Evolutionary conservation across 352 stramenopile genomes (phyloP).

Genomic region (Globisporangium parvum): DNA sequence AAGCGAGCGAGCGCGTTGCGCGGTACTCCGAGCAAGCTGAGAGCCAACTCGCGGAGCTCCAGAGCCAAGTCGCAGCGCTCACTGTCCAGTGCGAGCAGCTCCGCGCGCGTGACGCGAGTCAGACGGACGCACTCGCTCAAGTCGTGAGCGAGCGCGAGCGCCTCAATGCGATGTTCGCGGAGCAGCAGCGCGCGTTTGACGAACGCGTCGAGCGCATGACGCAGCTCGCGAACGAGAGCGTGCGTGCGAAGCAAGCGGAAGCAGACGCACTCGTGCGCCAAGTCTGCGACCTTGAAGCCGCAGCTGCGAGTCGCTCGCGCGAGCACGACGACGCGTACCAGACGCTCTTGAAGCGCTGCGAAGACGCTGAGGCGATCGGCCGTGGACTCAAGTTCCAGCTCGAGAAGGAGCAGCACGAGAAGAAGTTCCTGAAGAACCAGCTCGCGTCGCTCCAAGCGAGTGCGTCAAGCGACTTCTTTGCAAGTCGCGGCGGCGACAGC

Average conservation of each 20-base stretch:
- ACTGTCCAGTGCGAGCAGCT: conserved; percentile 30
- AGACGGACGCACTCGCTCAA: conserved; percentile 11
- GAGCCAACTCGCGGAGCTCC: conserved; percentile 33
- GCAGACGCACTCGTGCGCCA: conserved; percentile 21
- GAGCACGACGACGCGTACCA: conserved; percentile 47
- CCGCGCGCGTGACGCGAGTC: conserved; percentile 4
- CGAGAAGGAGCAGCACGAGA: conserved; percentile 71
- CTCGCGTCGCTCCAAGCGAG: conserved; percentile 27
- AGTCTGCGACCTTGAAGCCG: conserved; percentile 27
- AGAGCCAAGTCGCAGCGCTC: conserved; percentile 30
- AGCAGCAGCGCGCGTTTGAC: conserved; percentile 34
- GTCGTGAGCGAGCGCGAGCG: conserved; percentile 19
- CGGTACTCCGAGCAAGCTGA: conserved; percentile 62
- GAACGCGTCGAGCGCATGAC: conserved; percentile 15
- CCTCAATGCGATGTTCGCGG: conserved; percentile 13
- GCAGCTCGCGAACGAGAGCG: conserved; percentile 17
- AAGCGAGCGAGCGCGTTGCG: conserved; percentile 67
- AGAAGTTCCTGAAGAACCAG: conserved; percentile 69
- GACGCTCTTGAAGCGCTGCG: conserved; percentile 39
- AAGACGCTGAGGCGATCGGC: conserved; percentile 65
- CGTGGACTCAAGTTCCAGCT: conserved; percentile 65
- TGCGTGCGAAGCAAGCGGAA: conserved; percentile 21
- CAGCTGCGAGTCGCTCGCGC: conserved; percentile 23
- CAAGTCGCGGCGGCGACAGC: not conserved
- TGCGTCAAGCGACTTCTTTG: not conserved